Evolutionary conservation across 2,329 filamentous ascomycete species (phyloP), one percentile per base, ranked within the genome.

Genomic region (Claviceps arundinis): DNA sequence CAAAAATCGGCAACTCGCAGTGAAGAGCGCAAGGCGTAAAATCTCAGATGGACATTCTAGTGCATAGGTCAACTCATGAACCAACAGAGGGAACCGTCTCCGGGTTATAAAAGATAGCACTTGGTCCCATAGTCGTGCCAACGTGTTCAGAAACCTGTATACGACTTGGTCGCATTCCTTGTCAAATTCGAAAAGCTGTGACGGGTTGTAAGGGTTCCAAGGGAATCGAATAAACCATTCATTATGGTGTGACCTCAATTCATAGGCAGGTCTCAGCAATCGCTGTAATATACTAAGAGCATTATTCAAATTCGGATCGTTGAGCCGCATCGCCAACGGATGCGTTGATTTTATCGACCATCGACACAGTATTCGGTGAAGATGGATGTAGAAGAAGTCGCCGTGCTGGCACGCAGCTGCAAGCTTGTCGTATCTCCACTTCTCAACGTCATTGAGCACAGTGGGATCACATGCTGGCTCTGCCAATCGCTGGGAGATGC

Each of bases 301-400:
- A 40, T 41, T 5, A 52, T 64, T 61, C 19, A 65, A 26, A 11
- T 43, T 26, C 3, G 40, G 30, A 14, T 52, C 48, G 3, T 34
- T 41, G 13, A 57, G 5, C 34, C 48, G 37, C 14, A 67, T 14
- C 34, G 19, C 57, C 5, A 57, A n/a, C 5, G 34, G 57, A 46
- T 70, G 61, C 1, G 66, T 64, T 13, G 73, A 60, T 3, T 71
- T 55, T 13, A 49, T 58, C 17, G 72, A 73, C 73, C 76, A 79
- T 19, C 76, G 60, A 60, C 81, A 85, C 62, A 80, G 82, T 2
- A 84, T 54, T 60, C 87, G 83, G 60, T 87, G 84, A 13, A 86
- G 62, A 5, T 75, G 70, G 48, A 89, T 58, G 61, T 84, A 89
- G 60, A 85, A 79, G 47, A 70, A 56, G 62, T 90, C 86, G 4